Evolutionary conservation across 345 rosid genomes (phyloP).

Genomic region (Heritiera littoralis): DNA sequence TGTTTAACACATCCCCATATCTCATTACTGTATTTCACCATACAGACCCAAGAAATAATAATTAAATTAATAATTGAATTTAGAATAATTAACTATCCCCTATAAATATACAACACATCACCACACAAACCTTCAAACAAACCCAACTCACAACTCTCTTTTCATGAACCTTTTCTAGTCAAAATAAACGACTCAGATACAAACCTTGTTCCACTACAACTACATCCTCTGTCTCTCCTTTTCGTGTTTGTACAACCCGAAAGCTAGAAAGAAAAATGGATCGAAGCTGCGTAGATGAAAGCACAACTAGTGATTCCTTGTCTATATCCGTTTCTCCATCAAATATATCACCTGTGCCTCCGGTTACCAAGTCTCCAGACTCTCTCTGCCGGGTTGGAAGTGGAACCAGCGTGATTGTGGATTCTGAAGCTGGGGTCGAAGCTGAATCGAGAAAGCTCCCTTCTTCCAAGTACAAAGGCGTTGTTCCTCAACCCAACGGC

Average conservation of each 20-base stretch:
- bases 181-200: slow-evolving; percentile 8
- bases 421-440: slow-evolving; percentile 61
- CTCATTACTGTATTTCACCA: slow-evolving; percentile 13
- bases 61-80: neutral
- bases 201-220: neutral
- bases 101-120: slow-evolving; percentile 20
- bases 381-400: slow-evolving; percentile 59
- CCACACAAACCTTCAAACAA: slow-evolving; percentile 10
- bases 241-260: slow-evolving; percentile 8
- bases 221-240: neutral
- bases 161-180: neutral
- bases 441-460: slow-evolving; percentile 85
- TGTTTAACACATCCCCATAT: slow-evolving; percentile 36
- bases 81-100: neutral
- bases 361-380: slow-evolving; percentile 32
- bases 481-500: slow-evolving; percentile 94
- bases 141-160: slow-evolving; percentile 18
- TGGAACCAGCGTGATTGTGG: slow-evolving; percentile 58
- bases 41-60: neutral
- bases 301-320: slow-evolving; percentile 47
- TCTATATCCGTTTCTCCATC: slow-evolving; percentile 40
- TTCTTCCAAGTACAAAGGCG: slow-evolving; percentile 88
- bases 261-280: slow-evolving; percentile 33
- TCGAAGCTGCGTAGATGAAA: slow-evolving; percentile 54
- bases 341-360: slow-evolving; percentile 17